Conservation (phyloP, 352 stramenopile species). For the Pseudoperonospora humuli region DNA sequence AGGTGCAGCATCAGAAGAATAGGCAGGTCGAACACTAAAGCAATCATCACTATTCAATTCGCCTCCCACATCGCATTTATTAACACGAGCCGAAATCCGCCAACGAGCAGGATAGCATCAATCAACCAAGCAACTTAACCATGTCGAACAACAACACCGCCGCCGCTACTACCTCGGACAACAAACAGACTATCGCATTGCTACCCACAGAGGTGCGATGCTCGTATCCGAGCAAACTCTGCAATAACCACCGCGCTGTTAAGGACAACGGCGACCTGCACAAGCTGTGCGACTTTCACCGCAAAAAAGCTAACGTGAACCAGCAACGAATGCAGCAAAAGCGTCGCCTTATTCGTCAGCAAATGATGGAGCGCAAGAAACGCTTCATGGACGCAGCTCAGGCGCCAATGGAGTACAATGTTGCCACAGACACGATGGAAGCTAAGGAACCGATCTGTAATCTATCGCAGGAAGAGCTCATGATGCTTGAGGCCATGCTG, state of each 20-base stretch:
- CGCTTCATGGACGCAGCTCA: slow-evolving; percentile 35
- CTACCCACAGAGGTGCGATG: slow-evolving; percentile 49
- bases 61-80: slow-evolving; percentile 17
- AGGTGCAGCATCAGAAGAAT: too few relatives aligned
- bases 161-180: slow-evolving; percentile 4
- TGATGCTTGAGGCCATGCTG: slow-evolving; percentile 37
- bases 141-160: slow-evolving; percentile 15
- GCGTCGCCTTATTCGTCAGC: slow-evolving; percentile 33
- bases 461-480: slow-evolving; percentile 32
- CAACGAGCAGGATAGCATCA: slow-evolving; percentile 5
- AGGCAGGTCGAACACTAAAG: slow-evolving; percentile 8
- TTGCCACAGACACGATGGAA: slow-evolving; percentile 23
- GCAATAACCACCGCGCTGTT: slow-evolving; percentile 50
- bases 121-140: slow-evolving; percentile 7
- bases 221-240: slow-evolving; percentile 64
- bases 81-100: slow-evolving; percentile 5
- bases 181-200: slow-evolving; percentile 12
- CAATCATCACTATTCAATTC: slow-evolving; percentile 30
- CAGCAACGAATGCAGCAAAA: slow-evolving; percentile 65
- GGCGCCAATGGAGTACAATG: slow-evolving; percentile 28
- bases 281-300: slow-evolving; percentile 69
- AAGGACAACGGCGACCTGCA: slow-evolving; percentile 71
- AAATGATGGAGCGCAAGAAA: slow-evolving; percentile 47
- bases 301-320: slow-evolving; percentile 61
- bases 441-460: slow-evolving; percentile 34